Evolutionary conservation across 2,329 filamentous ascomycete genomes (phyloP).

Genomic region (Clarireedia sp.): DNA sequence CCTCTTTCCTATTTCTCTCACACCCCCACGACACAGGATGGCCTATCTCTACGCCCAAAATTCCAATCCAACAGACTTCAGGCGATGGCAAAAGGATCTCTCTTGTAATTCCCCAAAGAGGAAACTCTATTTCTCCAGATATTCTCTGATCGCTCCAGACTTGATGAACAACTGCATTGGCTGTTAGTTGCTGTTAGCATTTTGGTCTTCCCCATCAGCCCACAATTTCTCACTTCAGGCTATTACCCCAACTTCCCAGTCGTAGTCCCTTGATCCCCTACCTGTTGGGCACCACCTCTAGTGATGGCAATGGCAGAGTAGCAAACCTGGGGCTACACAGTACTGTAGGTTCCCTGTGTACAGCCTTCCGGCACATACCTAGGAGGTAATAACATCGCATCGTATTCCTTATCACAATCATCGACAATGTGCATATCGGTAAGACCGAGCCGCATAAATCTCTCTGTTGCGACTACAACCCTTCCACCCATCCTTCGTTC

Average conservation of each 20-base stretch:
- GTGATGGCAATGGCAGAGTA: no score
- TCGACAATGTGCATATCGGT: not conserved
- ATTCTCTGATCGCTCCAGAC: not conserved
- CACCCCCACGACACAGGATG: not conserved
- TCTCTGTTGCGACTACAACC: not conserved
- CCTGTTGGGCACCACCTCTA: no score
- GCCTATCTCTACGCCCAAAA: not conserved
- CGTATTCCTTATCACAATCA: not conserved
- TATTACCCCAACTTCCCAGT: not conserved
- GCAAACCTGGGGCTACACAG: no score
- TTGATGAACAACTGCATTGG: no score
- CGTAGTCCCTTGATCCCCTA: not conserved
- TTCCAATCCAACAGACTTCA: no score
- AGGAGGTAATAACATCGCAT: no score
- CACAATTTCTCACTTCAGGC: not conserved
- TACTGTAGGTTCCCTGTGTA: no score
- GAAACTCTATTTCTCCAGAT: not conserved
- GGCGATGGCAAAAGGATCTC: no score
- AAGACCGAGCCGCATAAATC: constrained; percentile 2
- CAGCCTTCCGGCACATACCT: no score
- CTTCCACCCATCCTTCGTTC: no score
- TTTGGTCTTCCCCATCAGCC: not conserved
- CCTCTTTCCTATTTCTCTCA: not conserved
- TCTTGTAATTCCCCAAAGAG: no score
- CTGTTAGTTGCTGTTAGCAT: no score